Conservation (phyloP, 495 filamentous ascomycete genomes). For the Penicillium verhagenii region DNA sequence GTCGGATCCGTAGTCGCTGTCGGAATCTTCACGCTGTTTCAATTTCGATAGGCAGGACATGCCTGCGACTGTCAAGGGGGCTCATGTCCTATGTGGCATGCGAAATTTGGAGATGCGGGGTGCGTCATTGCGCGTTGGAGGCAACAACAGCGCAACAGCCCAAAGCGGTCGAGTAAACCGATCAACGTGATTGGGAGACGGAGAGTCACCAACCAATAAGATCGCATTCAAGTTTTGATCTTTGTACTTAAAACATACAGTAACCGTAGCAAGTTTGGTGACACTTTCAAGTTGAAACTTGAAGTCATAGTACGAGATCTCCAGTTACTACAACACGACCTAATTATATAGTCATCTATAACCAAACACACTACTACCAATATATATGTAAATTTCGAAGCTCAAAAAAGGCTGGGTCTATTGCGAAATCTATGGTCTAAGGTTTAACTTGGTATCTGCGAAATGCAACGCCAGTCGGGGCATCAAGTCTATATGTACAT, state of each 20-base stretch:
- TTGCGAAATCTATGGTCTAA: conserved; percentile 12
- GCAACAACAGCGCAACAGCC: too few relatives aligned
- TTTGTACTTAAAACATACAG: too few relatives aligned
- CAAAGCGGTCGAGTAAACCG: too few relatives aligned
- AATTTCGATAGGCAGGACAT: conserved; percentile 38
- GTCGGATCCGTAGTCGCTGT: conserved; percentile 68
- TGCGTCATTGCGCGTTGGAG: conserved; percentile 18
- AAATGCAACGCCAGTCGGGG: conserved; percentile 13
- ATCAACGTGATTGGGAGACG: too few relatives aligned
- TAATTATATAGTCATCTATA: too few relatives aligned
- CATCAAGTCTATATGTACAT: conserved; percentile 5
- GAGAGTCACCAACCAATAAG: too few relatives aligned
- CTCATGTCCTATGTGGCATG: conserved; percentile 21
- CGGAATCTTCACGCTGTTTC: conserved; percentile 11
- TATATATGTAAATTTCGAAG: not conserved
- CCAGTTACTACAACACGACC: too few relatives aligned
- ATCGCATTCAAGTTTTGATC: too few relatives aligned
- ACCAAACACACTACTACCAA: not conserved
- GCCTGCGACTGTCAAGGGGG: conserved; percentile 27
- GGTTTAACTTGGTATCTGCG: conserved; percentile 21
- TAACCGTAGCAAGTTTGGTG: too few relatives aligned
- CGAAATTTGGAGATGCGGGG: conserved; percentile 6
- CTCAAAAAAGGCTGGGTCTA: conserved; percentile 1
- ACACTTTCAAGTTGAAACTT: too few relatives aligned
- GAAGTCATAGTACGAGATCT: too few relatives aligned